A percentile compares a stretch with the other conserved stretches of the same genome.
Conservation (phyloP, 192 early-diverging fungal species). For the Backusella westeae region DNA sequence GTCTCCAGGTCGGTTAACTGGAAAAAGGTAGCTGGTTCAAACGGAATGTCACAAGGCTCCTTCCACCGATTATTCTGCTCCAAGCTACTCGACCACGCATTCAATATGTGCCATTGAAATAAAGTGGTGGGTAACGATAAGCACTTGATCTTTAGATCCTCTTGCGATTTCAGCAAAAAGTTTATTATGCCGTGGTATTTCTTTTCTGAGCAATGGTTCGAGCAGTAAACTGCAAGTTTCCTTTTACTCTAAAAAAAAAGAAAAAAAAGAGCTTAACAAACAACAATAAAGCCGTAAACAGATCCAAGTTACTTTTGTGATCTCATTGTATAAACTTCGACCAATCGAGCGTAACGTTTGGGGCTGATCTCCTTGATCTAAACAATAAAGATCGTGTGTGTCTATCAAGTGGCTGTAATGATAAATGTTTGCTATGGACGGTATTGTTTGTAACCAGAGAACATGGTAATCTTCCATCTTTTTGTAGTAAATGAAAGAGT, state of each 20-base stretch:
- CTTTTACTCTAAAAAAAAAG: background rate
- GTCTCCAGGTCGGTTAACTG: background rate
- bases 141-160: background rate
- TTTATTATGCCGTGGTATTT: background rate
- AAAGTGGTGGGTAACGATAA: background rate
- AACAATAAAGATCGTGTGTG: background rate
- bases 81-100: background rate
- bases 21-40: background rate
- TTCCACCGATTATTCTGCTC: background rate
- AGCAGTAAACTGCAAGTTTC: background rate
- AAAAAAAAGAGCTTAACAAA: background rate
- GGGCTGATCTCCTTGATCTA: background rate
- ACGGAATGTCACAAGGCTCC: background rate
- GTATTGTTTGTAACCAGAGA: background rate
- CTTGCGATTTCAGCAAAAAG: background rate
- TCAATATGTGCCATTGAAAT: background rate
- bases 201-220: background rate
- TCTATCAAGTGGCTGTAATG: background rate
- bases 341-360: background rate
- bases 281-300: background rate
- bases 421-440: background rate
- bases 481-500: background rate
- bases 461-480: background rate
- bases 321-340: background rate
- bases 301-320: background rate